These are phyloP conservation scores for Coemansia sp. DNA, from an alignment of 192 early-diverging fungal genomes.

Conservation along the genomic window DNA sequence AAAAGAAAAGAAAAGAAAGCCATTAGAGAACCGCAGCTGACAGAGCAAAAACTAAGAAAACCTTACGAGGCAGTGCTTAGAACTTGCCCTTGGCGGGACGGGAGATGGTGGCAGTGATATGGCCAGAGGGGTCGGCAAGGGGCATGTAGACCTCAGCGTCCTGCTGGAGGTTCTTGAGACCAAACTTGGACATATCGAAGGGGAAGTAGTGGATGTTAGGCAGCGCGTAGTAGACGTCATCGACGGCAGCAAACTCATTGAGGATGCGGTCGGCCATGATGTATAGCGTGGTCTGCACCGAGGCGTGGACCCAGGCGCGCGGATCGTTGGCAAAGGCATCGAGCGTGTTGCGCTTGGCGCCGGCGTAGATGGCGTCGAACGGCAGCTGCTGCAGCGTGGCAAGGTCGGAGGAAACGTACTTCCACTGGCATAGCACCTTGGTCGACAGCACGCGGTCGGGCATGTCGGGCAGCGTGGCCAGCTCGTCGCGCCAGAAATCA, in stretches of 20 bases:
- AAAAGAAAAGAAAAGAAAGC: neutral
- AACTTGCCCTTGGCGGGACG: conserved; percentile 48
- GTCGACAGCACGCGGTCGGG: conserved; percentile 79
- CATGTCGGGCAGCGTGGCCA: conserved; percentile 72
- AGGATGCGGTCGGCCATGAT: conserved; percentile 70
- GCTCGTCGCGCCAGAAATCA: conserved; percentile 71
- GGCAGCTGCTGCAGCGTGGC: conserved; percentile 36
- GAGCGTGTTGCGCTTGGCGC: conserved; percentile 65
- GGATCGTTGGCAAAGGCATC: conserved; percentile 77
- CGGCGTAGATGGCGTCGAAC: conserved; percentile 60
- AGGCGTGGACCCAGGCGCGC: conserved; percentile 62
- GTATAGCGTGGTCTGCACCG: conserved; percentile 80
- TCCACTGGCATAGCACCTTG: conserved; percentile 69
- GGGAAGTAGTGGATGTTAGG: conserved; percentile 81
- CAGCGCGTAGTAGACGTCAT: conserved; percentile 67
- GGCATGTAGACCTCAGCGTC: conserved; percentile 76
- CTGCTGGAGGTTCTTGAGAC: conserved; percentile 66
- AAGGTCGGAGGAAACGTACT: conserved; percentile 28
- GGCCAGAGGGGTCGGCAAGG: conserved; percentile 70
- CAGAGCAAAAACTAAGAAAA: conserved; percentile 40
- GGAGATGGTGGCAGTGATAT: conserved; percentile 69
- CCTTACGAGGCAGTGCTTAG: conserved; percentile 18
- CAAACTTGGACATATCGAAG: conserved; percentile 70
- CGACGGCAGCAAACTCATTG: conserved; percentile 58
- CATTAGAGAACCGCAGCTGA: conserved; percentile 10